A percentile compares a stretch with the other conserved stretches of the same genome.
These are phyloP conservation scores for Kondoa subrosea DNA, from an alignment of 768 basidiomycete species.

Conservation along the genomic window DNA sequence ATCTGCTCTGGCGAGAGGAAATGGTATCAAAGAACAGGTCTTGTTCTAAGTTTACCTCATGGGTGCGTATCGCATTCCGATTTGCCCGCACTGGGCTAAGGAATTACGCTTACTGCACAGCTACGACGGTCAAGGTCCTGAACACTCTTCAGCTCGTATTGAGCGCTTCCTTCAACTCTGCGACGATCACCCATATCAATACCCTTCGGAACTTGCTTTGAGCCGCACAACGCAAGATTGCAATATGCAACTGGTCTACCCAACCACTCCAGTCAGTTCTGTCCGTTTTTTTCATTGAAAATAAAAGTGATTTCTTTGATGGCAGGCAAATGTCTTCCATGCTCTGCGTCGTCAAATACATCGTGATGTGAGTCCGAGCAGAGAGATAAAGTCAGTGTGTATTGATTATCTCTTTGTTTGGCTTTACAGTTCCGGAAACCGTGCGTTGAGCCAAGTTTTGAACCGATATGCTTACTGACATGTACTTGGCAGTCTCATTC, in stretches of 20 bases:
- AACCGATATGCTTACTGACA: conserved; percentile 5
- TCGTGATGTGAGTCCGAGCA: conserved; percentile 84
- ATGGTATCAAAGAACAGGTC: conserved; percentile 83
- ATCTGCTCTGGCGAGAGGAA: conserved; percentile 93
- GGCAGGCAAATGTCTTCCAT: conserved; percentile 51
- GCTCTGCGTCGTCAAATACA: conserved; percentile 91
- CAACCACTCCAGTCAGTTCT: conserved; percentile 70
- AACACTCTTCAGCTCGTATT: conserved; percentile 87
- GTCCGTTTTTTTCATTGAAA: not conserved
- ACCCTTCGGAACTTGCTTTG: conserved; percentile 72
- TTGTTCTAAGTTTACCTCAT: conserved; percentile 49
- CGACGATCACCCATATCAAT: conserved; percentile 85
- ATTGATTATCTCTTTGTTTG: too few species aligned
- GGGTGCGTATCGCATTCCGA: not conserved
- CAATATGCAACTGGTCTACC: conserved; percentile 98
- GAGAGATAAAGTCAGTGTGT: conserved; percentile 52
- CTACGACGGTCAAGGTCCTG: conserved; percentile 95
- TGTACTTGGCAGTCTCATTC: conserved; percentile 45
- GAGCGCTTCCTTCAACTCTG: conserved; percentile 96
- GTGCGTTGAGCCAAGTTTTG: conserved; percentile 9
- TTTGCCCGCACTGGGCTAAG: not conserved
- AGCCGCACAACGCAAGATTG: conserved; percentile 96
- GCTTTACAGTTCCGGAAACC: not conserved
- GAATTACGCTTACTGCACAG: conserved; percentile 55
- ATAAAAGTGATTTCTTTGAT: not conserved